phyloP scores from a whole-genome alignment of 1,284 basidiomycete genomes.

The Quambalaria eucalypti region DNA sequence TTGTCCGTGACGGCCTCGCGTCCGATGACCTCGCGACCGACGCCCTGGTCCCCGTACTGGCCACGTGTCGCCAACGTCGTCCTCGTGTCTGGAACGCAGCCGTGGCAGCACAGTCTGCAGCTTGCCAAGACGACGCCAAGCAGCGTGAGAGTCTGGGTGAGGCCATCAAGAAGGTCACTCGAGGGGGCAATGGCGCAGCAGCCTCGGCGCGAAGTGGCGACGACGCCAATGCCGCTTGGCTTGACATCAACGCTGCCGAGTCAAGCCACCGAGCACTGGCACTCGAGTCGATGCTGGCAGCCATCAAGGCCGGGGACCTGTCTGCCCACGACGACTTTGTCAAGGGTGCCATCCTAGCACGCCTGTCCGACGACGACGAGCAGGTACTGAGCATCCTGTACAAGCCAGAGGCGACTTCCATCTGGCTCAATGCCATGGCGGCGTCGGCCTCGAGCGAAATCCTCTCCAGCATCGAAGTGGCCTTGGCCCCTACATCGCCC shows the following conservation, averaged over 20 bases:
- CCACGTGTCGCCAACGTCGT: constrained; percentile 1
- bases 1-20: constrained; percentile 22
- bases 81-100: background rate
- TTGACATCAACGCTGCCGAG: constrained; percentile 33
- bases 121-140: no score
- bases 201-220: no score
- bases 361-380: constrained; percentile 17
- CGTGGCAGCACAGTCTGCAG: no score
- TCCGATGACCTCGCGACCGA: constrained; percentile 19
- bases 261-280: constrained; percentile 22
- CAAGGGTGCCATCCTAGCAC: constrained; percentile 25
- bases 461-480: background rate
- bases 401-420: no score
- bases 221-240: no score
- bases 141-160: no score
- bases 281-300: constrained; percentile 20
- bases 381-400: constrained; percentile 28
- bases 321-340: constrained; percentile 26
- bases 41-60: background rate
- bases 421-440: constrained; percentile 13
- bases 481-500: background rate
- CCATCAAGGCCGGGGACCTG: constrained; percentile 13
- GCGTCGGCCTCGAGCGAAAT: background rate
- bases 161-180: no score
- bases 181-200: no score